Conservation (phyloP, 345 rosid genomes). For the Ceriops decandra region DNA sequence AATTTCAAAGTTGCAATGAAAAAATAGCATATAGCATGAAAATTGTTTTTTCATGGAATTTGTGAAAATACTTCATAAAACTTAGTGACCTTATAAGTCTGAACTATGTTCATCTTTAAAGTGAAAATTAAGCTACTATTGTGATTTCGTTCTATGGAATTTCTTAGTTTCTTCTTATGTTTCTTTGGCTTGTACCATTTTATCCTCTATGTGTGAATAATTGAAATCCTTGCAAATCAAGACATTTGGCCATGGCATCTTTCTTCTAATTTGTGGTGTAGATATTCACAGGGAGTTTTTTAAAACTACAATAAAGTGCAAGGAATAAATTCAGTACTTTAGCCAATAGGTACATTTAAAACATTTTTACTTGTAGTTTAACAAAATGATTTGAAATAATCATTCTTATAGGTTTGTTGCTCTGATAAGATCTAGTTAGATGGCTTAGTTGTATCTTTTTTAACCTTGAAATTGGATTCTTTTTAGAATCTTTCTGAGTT, state of each 20-base stretch:
- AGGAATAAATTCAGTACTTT: slow-evolving; percentile 91
- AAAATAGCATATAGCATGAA: background rate
- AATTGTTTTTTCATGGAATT: background rate
- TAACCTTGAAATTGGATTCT: slow-evolving; percentile 8
- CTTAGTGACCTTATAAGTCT: background rate
- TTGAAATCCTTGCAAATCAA: background rate
- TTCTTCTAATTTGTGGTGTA: slow-evolving; percentile 17
- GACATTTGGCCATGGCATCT: background rate
- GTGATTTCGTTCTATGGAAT: too few species aligned
- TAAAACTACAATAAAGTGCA: slow-evolving; percentile 89
- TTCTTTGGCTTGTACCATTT: too few species aligned
- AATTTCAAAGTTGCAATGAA: background rate
- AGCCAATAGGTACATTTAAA: slow-evolving; percentile 60
- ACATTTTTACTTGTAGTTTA: slow-evolving; percentile 8
- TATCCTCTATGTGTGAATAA: too few species aligned
- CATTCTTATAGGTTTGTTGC: background rate
- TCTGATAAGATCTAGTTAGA: background rate
- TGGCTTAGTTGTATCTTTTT: background rate
- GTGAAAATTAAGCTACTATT: too few species aligned
- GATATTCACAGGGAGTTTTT: slow-evolving; percentile 93
- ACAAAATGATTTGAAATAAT: slow-evolving; percentile 3
- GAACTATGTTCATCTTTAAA: too few species aligned
- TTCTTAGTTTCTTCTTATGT: too few species aligned
- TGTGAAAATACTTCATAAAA: background rate
- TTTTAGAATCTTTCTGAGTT: slow-evolving; percentile 85